Conservation (phyloP, 129 eudicot genomes). For the Chrysanthemum lavandulifolium region DNA sequence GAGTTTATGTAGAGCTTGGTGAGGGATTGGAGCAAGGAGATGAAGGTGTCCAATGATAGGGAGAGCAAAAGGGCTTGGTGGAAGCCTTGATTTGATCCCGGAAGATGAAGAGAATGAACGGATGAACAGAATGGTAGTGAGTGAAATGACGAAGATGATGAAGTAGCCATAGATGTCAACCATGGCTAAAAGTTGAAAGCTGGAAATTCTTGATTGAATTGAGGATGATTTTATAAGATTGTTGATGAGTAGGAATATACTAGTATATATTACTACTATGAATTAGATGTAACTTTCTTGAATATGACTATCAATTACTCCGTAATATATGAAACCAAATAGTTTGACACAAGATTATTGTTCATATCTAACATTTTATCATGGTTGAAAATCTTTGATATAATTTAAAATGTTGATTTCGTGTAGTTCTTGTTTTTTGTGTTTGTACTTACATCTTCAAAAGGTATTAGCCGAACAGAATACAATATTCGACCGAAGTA, state of each 20-base stretch:
- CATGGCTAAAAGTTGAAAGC: constrained; percentile 24
- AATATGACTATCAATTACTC: not conserved
- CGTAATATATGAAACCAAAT: not conserved
- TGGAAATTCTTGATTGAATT: constrained; percentile 5
- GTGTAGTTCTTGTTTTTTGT: not conserved
- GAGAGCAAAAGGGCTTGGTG: constrained; percentile 49
- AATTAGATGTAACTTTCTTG: not conserved
- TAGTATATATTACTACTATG: not conserved
- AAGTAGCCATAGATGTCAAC: constrained; percentile 35
- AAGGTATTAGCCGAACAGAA: not conserved
- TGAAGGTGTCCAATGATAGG: constrained; percentile 73
- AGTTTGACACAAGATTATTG: constrained; percentile 5
- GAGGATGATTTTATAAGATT: not conserved
- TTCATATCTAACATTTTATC: constrained; percentile 3
- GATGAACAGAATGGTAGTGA: constrained; percentile 31
- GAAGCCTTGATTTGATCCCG: constrained; percentile 31
- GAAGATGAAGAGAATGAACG: constrained; percentile 12
- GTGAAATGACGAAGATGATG: constrained; percentile 38
- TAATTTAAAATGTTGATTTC: not conserved
- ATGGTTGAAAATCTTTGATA: not conserved
- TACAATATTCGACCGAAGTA: not conserved
- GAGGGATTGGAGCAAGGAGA: constrained; percentile 60
- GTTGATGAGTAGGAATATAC: not conserved
- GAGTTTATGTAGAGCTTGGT: constrained; percentile 61
- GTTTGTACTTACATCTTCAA: not conserved